Percentiles rank a stretch among this genome's conserved stretches.
phyloP scores from a whole-genome alignment of 371 early-diverging fungal genomes.

The Mortierella sp. region DNA sequence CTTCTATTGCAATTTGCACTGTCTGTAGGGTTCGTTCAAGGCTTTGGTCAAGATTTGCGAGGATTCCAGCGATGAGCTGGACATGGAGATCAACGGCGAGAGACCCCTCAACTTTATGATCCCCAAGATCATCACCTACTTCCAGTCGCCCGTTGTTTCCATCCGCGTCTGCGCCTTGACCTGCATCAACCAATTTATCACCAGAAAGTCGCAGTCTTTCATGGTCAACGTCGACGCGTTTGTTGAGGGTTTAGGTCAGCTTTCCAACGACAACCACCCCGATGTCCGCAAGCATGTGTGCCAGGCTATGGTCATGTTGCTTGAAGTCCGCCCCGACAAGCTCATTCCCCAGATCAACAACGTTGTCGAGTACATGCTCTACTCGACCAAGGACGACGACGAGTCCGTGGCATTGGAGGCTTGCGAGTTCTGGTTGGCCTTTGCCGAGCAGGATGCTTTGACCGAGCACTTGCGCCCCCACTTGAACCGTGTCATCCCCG shows the following conservation, averaged over 20 bases:
- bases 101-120: slow-evolving; percentile 87
- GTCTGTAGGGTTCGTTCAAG: slow-evolving; percentile 84
- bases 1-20: background rate
- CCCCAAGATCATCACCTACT: slow-evolving; percentile 86
- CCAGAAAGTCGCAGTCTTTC: slow-evolving; percentile 75
- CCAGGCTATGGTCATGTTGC: slow-evolving; percentile 87
- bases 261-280: slow-evolving; percentile 82
- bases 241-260: slow-evolving; percentile 82
- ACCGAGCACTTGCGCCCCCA: slow-evolving; percentile 84
- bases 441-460: slow-evolving; percentile 91
- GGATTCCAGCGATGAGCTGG: slow-evolving; percentile 86
- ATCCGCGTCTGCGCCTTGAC: slow-evolving; percentile 85
- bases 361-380: slow-evolving; percentile 95
- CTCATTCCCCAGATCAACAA: slow-evolving; percentile 87
- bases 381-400: slow-evolving; percentile 87
- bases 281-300: slow-evolving; percentile 94
- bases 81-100: slow-evolving; percentile 76
- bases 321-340: slow-evolving; percentile 86
- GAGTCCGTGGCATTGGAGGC: slow-evolving; percentile 92
- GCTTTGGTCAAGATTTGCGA: slow-evolving; percentile 95
- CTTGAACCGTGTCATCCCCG: slow-evolving; percentile 88
- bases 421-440: slow-evolving; percentile 97
- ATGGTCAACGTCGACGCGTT: slow-evolving; percentile 80
- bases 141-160: slow-evolving; percentile 78
- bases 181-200: slow-evolving; percentile 86